Conservation (phyloP, 331 rosid species). For the Spiraea crenata region DNA sequence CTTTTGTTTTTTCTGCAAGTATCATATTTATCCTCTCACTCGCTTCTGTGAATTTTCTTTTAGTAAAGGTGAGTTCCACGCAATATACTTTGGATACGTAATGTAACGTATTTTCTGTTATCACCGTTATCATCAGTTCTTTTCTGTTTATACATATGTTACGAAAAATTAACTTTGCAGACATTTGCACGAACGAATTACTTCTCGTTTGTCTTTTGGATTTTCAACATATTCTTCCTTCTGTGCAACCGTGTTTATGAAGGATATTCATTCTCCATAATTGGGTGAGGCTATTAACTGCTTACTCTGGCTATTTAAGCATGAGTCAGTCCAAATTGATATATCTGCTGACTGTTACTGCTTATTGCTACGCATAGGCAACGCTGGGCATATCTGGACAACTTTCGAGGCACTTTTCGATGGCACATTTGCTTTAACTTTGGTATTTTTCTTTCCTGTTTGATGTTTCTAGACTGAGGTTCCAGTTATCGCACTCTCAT, state of each 20-base stretch:
- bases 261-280: slow-evolving; percentile 76
- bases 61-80: slow-evolving; percentile 68
- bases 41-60: slow-evolving; percentile 68
- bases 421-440: slow-evolving; percentile 99
- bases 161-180: slow-evolving; percentile 34
- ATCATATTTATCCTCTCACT: slow-evolving; percentile 61
- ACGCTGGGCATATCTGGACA: slow-evolving; percentile 70
- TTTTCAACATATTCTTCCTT: slow-evolving; percentile 83
- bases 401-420: slow-evolving; percentile 83
- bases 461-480: slow-evolving; percentile 13
- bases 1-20: slow-evolving; percentile 43
- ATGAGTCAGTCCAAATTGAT: neutral
- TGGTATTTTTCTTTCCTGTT: slow-evolving; percentile 44
- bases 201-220: slow-evolving; percentile 68
- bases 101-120: slow-evolving; percentile 5
- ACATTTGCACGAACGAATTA: slow-evolving; percentile 58
- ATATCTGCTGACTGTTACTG: slow-evolving; percentile 8
- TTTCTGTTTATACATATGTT: neutral
- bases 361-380: slow-evolving; percentile 42
- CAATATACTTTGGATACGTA: neutral
- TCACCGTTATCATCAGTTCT: slow-evolving; percentile 8
- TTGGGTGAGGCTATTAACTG: slow-evolving; percentile 55
- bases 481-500: slow-evolving; percentile 2
- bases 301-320: slow-evolving; percentile 6
- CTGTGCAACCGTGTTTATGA: slow-evolving; percentile 81